These are phyloP conservation scores for Gastroboletus turbinatus DNA, from an alignment of 1,284 basidiomycete species.

Conservation along the genomic window DNA sequence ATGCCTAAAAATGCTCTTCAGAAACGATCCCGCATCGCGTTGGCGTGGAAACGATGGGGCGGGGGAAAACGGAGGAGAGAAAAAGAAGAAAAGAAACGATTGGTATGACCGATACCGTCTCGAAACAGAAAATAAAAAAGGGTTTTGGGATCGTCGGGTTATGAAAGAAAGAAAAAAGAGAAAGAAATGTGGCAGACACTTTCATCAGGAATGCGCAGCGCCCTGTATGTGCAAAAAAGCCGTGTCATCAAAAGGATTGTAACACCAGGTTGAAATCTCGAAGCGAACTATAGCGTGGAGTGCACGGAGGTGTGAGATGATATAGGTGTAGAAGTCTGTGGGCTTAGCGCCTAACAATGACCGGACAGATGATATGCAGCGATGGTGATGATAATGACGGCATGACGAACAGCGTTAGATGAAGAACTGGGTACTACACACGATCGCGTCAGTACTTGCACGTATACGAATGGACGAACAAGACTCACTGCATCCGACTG, in stretches of 20 bases:
- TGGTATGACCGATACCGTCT: conserved; percentile 26
- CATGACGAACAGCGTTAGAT: conserved; percentile 30
- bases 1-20: conserved; percentile 8
- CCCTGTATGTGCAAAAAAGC: conserved; percentile 24
- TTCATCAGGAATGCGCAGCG: conserved; percentile 34
- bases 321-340: conserved; percentile 30
- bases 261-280: conserved; percentile 29
- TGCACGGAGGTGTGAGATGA: conserved; percentile 19
- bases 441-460: neutral
- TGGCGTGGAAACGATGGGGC: conserved; percentile 2
- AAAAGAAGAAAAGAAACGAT: conserved; percentile 6
- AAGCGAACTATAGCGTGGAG: conserved; percentile 19
- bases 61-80: neutral
- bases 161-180: neutral
- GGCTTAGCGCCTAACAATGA: conserved; percentile 32
- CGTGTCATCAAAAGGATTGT: conserved; percentile 20
- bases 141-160: neutral
- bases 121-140: conserved; percentile 11
- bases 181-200: conserved; percentile 17
- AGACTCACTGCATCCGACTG: conserved; percentile 78
- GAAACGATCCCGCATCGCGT: conserved; percentile 11
- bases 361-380: conserved; percentile 28
- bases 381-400: conserved; percentile 21
- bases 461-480: neutral
- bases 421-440: conserved; percentile 32